These are phyloP conservation scores for Botrytis byssoidea DNA, from an alignment of 2,329 filamentous ascomycete species.

Conservation along the genomic window DNA sequence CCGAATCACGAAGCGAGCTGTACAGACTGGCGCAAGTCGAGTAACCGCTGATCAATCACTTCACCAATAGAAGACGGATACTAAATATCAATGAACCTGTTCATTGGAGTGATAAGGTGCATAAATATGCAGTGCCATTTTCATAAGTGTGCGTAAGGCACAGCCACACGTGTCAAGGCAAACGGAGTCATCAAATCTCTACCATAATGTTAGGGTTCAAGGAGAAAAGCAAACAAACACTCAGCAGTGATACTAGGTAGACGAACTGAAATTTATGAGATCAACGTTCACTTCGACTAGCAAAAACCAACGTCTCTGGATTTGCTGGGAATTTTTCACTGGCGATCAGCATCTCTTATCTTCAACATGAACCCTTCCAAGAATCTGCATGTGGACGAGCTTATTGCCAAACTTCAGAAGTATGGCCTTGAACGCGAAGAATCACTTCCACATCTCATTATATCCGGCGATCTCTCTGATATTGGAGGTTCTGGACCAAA, in stretches of 20 bases:
- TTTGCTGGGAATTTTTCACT: neutral
- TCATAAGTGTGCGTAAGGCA: conserved; percentile 12
- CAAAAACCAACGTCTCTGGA: neutral
- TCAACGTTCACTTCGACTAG: neutral
- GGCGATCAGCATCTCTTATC: neutral
- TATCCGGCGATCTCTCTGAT: neutral
- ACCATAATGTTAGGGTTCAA: neutral
- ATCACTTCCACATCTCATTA: conserved; percentile 16
- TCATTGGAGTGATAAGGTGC: conserved; percentile 11
- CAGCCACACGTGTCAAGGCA: conserved; percentile 14
- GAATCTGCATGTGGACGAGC: conserved; percentile 46
- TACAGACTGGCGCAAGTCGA: neutral
- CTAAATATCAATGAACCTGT: neutral
- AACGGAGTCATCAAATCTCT: neutral
- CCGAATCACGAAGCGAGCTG: neutral
- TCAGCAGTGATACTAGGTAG: neutral
- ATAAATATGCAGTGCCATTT: conserved; percentile 1
- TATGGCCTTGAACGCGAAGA: conserved; percentile 8
- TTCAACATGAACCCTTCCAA: conserved; percentile 24
- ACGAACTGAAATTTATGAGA: neutral
- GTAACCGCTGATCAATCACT: neutral
- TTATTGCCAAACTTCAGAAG: conserved; percentile 47
- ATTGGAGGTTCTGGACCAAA: neutral
- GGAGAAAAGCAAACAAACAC: conserved; percentile 2
- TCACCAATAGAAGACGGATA: neutral